A percentile compares a stretch with the other conserved stretches of the same genome.
Conservation (phyloP, 495 filamentous ascomycete genomes). For the Penicillium coprophilum region DNA sequence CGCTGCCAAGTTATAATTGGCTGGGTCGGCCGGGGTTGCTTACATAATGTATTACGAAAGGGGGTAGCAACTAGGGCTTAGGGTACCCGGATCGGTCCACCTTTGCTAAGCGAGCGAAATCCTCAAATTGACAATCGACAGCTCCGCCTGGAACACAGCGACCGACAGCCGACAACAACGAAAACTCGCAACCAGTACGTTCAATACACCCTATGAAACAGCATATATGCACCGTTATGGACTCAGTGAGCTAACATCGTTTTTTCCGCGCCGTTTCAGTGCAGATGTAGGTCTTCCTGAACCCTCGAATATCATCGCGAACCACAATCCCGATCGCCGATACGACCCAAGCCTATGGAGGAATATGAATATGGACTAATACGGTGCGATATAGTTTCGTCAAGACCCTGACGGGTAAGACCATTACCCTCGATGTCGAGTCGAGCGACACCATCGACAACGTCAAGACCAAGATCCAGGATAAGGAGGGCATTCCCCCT, state of each 20-base stretch:
- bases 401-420: constrained; percentile 98
- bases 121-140: constrained; percentile 46
- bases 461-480: constrained; percentile 96
- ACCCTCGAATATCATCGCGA: constrained; percentile 19
- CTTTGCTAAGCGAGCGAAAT: constrained; percentile 49
- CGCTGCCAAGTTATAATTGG: constrained; percentile 3
- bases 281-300: constrained; percentile 68
- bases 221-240: constrained; percentile 19
- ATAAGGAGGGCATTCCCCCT: constrained; percentile 99
- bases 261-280: constrained; percentile 55
- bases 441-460: constrained; percentile 99
- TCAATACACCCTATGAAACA: constrained; percentile 14
- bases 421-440: constrained; percentile 99
- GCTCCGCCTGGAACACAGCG: constrained; percentile 45
- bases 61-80: constrained; percentile 38
- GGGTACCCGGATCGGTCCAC: constrained; percentile 36
- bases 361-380: constrained; percentile 38
- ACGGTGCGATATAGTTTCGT: constrained; percentile 68
- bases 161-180: constrained; percentile 52
- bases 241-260: constrained; percentile 36
- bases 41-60: constrained; percentile 20
- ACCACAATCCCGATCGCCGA: constrained; percentile 16
- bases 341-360: constrained; percentile 12
- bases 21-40: constrained; percentile 1
- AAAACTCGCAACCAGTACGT: constrained; percentile 63